Evolutionary conservation across 2,329 filamentous ascomycete species (phyloP), one percentile per base, ranked within the genome.

Genomic region (Chaetomiaceae sp.): DNA sequence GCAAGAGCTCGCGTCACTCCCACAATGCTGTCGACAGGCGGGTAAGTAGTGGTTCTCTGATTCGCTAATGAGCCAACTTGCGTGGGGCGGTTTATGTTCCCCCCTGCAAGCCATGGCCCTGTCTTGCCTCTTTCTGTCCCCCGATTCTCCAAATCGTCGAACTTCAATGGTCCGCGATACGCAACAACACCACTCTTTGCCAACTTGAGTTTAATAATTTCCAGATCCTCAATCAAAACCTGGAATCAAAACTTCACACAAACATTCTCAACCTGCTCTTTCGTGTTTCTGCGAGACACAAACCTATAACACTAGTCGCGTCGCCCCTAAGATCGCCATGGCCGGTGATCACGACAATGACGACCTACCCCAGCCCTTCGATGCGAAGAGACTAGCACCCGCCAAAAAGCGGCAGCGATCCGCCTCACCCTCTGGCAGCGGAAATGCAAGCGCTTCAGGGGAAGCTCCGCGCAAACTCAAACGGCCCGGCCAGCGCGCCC

Each of bases 401-500:
- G 78, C 79, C 23, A 82, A 82, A 66, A 79, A 81, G 62, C 78
- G 79, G 44, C 75, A 76, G 54, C 66, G 79, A 14, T 82, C 80
- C 1, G 71, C 74, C 32, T 81, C 80, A 1, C 73, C 73, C 8
- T 33, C 41, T 40, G 45, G 46, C 20, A 38, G 34, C 53, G 56
- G 53, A 5, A 56, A 33, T 18, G 41, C 47, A 2, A 47, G 23
- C 40, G 20, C 48, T 33, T 50, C 57, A 14, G 54, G 48, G 18
- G 75, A 77, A 8, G 69, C 74, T 34, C 81, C 82, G 9, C 82
- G 85, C 46, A 86, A 84, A 66, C 78, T 79, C 51, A 89, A 89
- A 68, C 80, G 85, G 5, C 86, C 86, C 1, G 83, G 83, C 4
- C 78, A 81, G 54, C 78, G 82, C 51, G 79, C 83, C 11, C 80